Percentiles rank a stretch among this genome's conserved stretches.
Conservation (phyloP, 768 basidiomycete species). For the Lyophyllum shimeji region DNA sequence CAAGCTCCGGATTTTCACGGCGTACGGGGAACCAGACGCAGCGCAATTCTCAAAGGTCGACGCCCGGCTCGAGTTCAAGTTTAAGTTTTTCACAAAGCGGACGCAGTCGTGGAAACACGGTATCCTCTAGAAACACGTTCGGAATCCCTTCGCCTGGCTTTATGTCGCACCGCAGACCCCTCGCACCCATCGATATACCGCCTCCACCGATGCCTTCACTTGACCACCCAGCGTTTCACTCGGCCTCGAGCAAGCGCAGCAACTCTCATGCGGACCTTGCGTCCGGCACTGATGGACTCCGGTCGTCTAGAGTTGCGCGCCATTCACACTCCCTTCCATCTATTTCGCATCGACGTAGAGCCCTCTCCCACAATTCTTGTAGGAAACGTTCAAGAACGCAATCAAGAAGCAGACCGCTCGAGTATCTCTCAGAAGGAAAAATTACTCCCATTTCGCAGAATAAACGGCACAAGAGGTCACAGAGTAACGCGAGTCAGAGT, state of each 20-base stretch:
- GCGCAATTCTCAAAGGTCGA: slow-evolving; percentile 4
- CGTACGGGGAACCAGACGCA: neutral
- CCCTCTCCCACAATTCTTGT: neutral
- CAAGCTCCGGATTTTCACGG: slow-evolving; percentile 5
- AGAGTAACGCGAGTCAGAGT: slow-evolving; percentile 30
- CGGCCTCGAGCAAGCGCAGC: slow-evolving; percentile 2
- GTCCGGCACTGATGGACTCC: neutral
- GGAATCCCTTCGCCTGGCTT: slow-evolving; percentile 33
- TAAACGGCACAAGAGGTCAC: slow-evolving; percentile 23
- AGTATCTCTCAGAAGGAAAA: slow-evolving; percentile 9
- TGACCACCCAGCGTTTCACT: slow-evolving; percentile 40
- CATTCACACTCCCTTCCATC: slow-evolving; percentile 25
- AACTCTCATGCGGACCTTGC: neutral
- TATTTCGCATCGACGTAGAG: slow-evolving; percentile 13
- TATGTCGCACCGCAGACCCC: slow-evolving; percentile 19
- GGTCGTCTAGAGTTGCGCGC: slow-evolving; percentile 11
- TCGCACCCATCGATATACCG: slow-evolving; percentile 31
- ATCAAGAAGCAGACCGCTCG: slow-evolving; percentile 9
- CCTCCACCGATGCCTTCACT: slow-evolving; percentile 60
- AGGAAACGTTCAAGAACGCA: slow-evolving; percentile 17
- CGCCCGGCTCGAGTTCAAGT: slow-evolving; percentile 13
- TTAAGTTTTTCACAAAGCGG: slow-evolving; percentile 13
- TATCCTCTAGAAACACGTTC: slow-evolving; percentile 33
- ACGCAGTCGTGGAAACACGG: slow-evolving; percentile 15
- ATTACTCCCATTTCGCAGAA: slow-evolving; percentile 10